Evolutionary conservation across 2,329 filamentous ascomycete genomes (phyloP), one percentile per base, ranked within the genome.

Genomic region (Karstenula rhodostoma): DNA sequence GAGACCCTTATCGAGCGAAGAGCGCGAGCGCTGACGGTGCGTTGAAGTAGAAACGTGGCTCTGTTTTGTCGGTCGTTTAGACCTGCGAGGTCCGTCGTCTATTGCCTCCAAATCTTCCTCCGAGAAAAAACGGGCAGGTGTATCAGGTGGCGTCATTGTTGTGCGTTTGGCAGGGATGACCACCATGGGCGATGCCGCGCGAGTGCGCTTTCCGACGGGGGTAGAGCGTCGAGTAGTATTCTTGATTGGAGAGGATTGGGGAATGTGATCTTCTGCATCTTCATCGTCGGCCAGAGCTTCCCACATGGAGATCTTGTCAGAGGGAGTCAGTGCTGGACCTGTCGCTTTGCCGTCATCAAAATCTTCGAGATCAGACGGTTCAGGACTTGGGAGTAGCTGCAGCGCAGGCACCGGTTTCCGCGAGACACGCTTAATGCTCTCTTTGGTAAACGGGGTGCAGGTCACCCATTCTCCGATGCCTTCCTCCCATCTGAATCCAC

Each of bases 401-500:
- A 75, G 56, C 8, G 61, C 50, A 12, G 68, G 68, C 13, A 73
- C 51, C 0, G 69, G 67, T 32, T 66, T 66, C 43, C 59, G 62
- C 6, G 51, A 29, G 13, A 64, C 25, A 10, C 49, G 61, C 46
- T 67, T 65, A n/a, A 59, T 55, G 13, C 63, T 57, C 33, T 70
- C 67, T 43, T 68, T 72, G 8, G 59, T 54, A 63, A 76, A 76
- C 0, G 80, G 80, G 9, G 80, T 81, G 40, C 72, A 77, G 0
- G 73, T 70, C n/a, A 82, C 76, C 80, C 80, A 82, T 61, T 82
- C 80, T 25, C 78, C 78, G 37, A 82, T 77, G 10, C 78, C 79
- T 50, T 81, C 79, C 64, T 82, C 80, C 79, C 79, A 82, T 23
- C 74, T 70, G 56, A 78, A 79, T 3, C 74, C 76, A 15, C 70